phyloP scores from a whole-genome alignment of 257 asterid species.

The Nicotiana paniculata region DNA sequence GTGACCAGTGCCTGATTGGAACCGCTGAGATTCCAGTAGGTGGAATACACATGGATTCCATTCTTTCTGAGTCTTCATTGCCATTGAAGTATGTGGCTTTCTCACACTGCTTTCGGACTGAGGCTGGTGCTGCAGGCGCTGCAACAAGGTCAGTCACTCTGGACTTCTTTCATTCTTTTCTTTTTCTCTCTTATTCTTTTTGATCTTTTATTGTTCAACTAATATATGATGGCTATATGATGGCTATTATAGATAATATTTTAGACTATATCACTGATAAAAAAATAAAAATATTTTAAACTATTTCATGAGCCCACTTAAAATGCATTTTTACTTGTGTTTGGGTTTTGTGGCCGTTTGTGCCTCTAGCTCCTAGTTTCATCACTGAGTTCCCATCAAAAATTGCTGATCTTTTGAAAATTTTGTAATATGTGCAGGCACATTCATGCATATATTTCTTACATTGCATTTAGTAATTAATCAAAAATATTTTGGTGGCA shows the following conservation, averaged over 20 bases:
- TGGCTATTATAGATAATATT: too few relatives aligned
- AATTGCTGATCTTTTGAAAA: background rate
- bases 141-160: conserved; percentile 60
- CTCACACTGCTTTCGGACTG: conserved; percentile 97
- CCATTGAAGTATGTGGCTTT: conserved; percentile 87
- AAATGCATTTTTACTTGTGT: background rate
- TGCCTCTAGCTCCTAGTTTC: background rate
- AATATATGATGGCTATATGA: too few relatives aligned
- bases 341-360: background rate
- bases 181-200: background rate
- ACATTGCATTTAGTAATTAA: conserved; percentile 12
- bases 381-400: background rate
- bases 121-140: conserved; percentile 98
- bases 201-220: background rate
- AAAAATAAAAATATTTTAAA: background rate
- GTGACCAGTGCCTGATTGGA: conserved; percentile 96
- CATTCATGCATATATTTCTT: background rate
- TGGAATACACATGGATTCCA: conserved; percentile 96
- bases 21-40: conserved; percentile 98
- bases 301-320: background rate
- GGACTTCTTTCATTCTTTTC: background rate
- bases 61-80: conserved; percentile 60
- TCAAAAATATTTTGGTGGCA: conserved; percentile 25
- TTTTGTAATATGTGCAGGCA: background rate
- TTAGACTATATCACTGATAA: too few relatives aligned